Evolutionary conservation across 192 early-diverging fungal species (phyloP), one percentile per base, ranked within the genome.

Genomic region (Phlyctochytrium planicorne): DNA sequence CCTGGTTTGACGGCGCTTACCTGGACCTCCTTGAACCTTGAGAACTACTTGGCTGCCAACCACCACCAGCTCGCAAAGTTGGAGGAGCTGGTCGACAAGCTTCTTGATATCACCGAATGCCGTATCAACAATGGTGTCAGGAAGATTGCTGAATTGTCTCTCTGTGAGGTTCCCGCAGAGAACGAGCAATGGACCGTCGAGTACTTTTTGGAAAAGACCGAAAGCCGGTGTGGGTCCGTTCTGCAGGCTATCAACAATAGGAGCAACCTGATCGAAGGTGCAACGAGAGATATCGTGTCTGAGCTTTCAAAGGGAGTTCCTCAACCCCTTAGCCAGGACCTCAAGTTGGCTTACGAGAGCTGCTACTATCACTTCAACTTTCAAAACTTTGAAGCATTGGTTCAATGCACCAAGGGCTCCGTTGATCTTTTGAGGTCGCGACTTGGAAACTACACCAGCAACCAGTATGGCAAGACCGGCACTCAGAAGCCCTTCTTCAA

Each of bases 111-210:
- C 52, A 75, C 73, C 31, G 75, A 87, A 52, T 87, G 76, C 65
- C 68, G 85, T 17, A 83, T 87, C 68, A 82, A 83, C 37, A 63
- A 74, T 35, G 80, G 82, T 32, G 65, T 87, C 1, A 60, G 69
- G 40, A 75, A 74, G 29, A 87, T 87, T 64, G 82, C 82, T n/a
- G 84, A 87, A 59, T 65, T 87, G 27, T 78, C 78, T 1, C 72
- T 87, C n/a, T 73, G 71, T 32, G 82, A 87, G 47, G 80, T 84
- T 1, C 85, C 85, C 1, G 59, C 59, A 23, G 85, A 87, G 31
- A 66, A 29, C 27, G 84, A 87, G 68, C 85, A 87, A 63, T 87
- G 85, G 85, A 85, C 84, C 0, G 80, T 87, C 29, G 85, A 87
- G 14, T 61, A 59, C 20, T 87, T 87, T 63, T 57, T 84, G 27